Evolutionary conservation across 805 yeast species (phyloP).

Genomic region (Yamadazyma endophytica): DNA sequence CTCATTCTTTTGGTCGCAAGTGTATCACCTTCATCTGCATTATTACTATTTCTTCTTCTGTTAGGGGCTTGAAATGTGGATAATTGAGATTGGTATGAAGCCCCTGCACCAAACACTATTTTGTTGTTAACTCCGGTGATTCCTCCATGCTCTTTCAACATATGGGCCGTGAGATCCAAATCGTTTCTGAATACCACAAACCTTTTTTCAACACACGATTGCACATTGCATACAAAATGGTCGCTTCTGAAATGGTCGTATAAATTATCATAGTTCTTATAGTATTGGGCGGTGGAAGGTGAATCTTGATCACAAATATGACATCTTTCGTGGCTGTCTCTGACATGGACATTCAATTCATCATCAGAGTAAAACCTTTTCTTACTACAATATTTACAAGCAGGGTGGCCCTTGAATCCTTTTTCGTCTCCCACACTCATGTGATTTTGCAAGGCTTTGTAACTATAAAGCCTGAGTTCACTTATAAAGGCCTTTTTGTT

Average conservation of each 20-base stretch:
- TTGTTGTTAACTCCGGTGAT: constrained; percentile 43
- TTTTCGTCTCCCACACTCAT: constrained; percentile 66
- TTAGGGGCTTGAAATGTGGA: constrained; percentile 46
- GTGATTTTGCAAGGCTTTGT: constrained; percentile 64
- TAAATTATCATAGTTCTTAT: constrained; percentile 68
- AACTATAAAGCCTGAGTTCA: constrained; percentile 62
- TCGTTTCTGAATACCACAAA: constrained; percentile 90
- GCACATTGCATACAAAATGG: constrained; percentile 78
- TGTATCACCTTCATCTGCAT: constrained; percentile 33
- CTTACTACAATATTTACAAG: constrained; percentile 74
- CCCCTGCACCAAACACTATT: constrained; percentile 34
- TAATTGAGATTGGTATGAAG: constrained; percentile 55
- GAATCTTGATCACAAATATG: constrained; percentile 75
- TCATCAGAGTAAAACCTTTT: constrained; percentile 82
- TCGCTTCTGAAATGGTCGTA: constrained; percentile 67
- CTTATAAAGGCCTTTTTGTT: constrained; percentile 72
- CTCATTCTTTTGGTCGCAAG: constrained; percentile 52
- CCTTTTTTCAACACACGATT: constrained; percentile 76
- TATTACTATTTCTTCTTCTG: constrained; percentile 8
- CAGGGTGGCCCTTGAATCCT: constrained; percentile 88
- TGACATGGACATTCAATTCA: constrained; percentile 76
- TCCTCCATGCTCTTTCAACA: constrained; percentile 75
- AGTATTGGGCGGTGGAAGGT: constrained; percentile 61
- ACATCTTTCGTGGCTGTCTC: constrained; percentile 84
- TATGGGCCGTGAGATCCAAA: constrained; percentile 81